Evolutionary conservation across 208 protist genomes (phyloP).

Genomic region (Trypanosoma lewisi): DNA sequence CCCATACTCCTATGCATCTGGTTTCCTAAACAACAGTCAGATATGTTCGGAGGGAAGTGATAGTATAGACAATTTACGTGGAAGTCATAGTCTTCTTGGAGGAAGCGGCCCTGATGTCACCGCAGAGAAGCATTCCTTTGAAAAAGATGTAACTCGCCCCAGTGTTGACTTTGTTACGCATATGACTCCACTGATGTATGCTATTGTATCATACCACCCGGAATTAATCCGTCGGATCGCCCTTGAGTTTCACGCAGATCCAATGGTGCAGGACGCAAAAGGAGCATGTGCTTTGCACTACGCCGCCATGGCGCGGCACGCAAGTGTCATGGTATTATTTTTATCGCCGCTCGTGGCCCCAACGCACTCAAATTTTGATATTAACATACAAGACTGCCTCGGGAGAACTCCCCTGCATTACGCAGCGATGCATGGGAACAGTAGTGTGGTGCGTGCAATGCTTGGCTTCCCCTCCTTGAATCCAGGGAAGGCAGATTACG

Average conservation of each 20-base stretch:
- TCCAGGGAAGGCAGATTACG: constrained; percentile 41
- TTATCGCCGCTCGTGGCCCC: constrained; percentile 22
- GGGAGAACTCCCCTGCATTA: constrained; percentile 84
- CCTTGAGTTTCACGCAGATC: constrained; percentile 66
- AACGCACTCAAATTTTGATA: constrained; percentile 35
- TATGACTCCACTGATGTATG: constrained; percentile 69
- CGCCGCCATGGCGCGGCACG: constrained; percentile 39
- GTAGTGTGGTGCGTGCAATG: constrained; percentile 45
- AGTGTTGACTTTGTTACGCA: constrained; percentile 17
- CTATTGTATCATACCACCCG: constrained; percentile 77
- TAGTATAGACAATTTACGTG: background rate
- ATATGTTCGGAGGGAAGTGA: background rate
- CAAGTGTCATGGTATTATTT: constrained; percentile 61
- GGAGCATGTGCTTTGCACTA: constrained; percentile 84
- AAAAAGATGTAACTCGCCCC: background rate
- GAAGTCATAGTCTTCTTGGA: background rate
- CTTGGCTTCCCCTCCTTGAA: constrained; percentile 25
- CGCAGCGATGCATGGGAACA: constrained; percentile 68
- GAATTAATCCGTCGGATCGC: constrained; percentile 77
- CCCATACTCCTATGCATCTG: background rate
- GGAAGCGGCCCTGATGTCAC: background rate
- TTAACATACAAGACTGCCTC: constrained; percentile 73
- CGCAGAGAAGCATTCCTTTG: background rate
- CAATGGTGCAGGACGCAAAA: constrained; percentile 64
- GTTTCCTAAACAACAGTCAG: background rate